phyloP scores from a whole-genome alignment of 225 moss, liverwort and hornwort genomes.

The Polytrichum commune region DNA sequence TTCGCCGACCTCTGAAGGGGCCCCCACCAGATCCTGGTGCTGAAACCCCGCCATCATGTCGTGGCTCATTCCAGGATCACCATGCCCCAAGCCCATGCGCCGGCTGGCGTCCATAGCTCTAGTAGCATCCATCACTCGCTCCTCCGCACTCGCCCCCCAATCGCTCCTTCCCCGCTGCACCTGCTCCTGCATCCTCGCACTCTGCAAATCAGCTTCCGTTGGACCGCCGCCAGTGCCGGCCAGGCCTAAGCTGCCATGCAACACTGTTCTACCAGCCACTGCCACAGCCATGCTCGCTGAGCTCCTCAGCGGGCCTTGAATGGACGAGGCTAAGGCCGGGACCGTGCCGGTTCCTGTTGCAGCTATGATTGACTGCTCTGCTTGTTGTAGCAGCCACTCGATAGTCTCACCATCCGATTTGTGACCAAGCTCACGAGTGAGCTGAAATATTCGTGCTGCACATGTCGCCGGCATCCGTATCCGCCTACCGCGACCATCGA shows the following conservation, averaged over 20 bases:
- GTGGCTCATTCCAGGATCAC: slow-evolving; percentile 69
- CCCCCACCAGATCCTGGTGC: slow-evolving; percentile 85
- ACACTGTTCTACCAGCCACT: slow-evolving; percentile 41
- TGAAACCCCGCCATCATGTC: slow-evolving; percentile 89
- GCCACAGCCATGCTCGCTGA: slow-evolving; percentile 72
- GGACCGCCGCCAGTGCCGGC: slow-evolving; percentile 65
- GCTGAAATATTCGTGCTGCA: slow-evolving; percentile 98
- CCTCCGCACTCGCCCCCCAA: slow-evolving; percentile 71
- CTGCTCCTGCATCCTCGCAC: slow-evolving; percentile 60
- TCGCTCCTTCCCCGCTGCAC: slow-evolving; percentile 58
- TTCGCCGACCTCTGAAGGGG: slow-evolving; percentile 60
- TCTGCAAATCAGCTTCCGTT: slow-evolving; percentile 67
- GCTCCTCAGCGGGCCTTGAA: slow-evolving; percentile 76
- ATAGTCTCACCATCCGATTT: slow-evolving; percentile 99
- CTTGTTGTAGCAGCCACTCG: slow-evolving; percentile 98
- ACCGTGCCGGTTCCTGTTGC: slow-evolving; percentile 95
- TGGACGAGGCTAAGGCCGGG: slow-evolving; percentile 64
- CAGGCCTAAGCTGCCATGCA: slow-evolving; percentile 53
- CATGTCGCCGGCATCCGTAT: slow-evolving; percentile 99
- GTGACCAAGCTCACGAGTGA: slow-evolving; percentile 90
- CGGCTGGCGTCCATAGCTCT: slow-evolving; percentile 83
- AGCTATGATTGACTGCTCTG: slow-evolving; percentile 87
- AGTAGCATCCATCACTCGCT: slow-evolving; percentile 78
- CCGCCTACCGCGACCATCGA: slow-evolving; percentile 93
- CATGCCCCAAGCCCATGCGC: slow-evolving; percentile 72